A percentile compares a stretch with the other conserved stretches of the same genome.
Evolutionary conservation across 106 monocot genomes (phyloP).

Genomic region (Dendrobium catenatum): DNA sequence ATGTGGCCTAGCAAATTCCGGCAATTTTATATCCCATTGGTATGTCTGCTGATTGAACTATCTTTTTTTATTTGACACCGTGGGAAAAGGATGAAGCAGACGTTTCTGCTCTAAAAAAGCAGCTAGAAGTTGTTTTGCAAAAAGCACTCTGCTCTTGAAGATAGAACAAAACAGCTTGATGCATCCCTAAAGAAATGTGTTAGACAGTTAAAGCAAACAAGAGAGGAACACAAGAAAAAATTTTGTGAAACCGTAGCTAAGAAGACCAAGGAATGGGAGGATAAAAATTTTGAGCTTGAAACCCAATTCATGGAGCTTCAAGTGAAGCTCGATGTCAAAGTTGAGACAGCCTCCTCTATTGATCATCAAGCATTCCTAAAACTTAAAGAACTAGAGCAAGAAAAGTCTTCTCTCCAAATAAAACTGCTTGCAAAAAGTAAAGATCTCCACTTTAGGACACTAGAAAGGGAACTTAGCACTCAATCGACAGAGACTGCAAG

Average conservation of each 20-base stretch:
- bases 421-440: conserved; percentile 18
- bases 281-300: conserved; percentile 18
- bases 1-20: no score
- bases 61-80: background rate
- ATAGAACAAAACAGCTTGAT: conserved; percentile 23
- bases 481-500: conserved; percentile 39
- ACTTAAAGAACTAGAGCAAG: conserved; percentile 36
- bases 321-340: conserved; percentile 15
- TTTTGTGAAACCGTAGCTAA: background rate
- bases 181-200: conserved; percentile 33
- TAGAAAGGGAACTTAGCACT: conserved; percentile 45
- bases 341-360: conserved; percentile 15
- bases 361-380: conserved; percentile 14
- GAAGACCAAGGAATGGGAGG: conserved; percentile 25
- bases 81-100: conserved; percentile 38
- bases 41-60: background rate
- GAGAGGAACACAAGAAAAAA: conserved; percentile 26
- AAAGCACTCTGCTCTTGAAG: conserved; percentile 21
- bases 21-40: background rate
- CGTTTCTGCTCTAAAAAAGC: conserved; percentile 17
- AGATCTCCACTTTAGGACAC: conserved; percentile 18
- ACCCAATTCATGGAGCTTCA: conserved; percentile 13
- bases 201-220: conserved; percentile 20
- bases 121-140: conserved; percentile 17
- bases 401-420: conserved; percentile 28